phyloP scores from a whole-genome alignment of 1,139 yeast genomes.

The Arxiozyma bovina region DNA sequence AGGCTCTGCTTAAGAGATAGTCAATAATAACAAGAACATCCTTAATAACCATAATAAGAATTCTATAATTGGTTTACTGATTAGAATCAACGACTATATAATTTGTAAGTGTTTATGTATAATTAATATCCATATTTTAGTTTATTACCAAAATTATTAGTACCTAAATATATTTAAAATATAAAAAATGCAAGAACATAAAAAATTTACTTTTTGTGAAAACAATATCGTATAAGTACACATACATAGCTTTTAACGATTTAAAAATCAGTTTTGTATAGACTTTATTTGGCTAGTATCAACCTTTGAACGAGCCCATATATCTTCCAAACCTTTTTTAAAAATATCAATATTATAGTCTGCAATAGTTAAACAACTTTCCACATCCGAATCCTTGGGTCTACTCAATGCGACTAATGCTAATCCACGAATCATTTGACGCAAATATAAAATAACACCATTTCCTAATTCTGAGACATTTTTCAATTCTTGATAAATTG shows the following conservation, averaged over 20 bases:
- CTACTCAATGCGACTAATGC: constrained; percentile 84
- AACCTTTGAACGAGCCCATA: constrained; percentile 46
- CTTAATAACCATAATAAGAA: too few relatives aligned
- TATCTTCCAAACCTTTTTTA: constrained; percentile 66
- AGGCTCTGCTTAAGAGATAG: too few relatives aligned
- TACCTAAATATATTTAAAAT: too few relatives aligned
- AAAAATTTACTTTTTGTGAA: too few relatives aligned
- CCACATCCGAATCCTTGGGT: constrained; percentile 45
- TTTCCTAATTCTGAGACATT: constrained; percentile 71
- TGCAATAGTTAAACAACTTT: constrained; percentile 59
- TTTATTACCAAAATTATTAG: too few relatives aligned
- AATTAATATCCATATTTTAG: too few relatives aligned
- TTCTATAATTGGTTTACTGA: too few relatives aligned
- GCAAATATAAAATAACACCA: constrained; percentile 72
- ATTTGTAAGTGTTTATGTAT: too few relatives aligned
- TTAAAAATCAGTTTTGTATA: background rate
- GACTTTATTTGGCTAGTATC: background rate
- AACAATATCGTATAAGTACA: too few relatives aligned
- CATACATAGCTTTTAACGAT: background rate
- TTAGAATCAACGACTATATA: too few relatives aligned
- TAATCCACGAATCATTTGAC: constrained; percentile 87
- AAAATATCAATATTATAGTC: constrained; percentile 85
- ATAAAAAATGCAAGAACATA: too few relatives aligned
- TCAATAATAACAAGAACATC: too few relatives aligned
- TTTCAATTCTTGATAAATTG: constrained; percentile 37